These are phyloP conservation scores for Candida sp. DNA, from an alignment of 1,139 yeast genomes.

Conservation along the genomic window DNA sequence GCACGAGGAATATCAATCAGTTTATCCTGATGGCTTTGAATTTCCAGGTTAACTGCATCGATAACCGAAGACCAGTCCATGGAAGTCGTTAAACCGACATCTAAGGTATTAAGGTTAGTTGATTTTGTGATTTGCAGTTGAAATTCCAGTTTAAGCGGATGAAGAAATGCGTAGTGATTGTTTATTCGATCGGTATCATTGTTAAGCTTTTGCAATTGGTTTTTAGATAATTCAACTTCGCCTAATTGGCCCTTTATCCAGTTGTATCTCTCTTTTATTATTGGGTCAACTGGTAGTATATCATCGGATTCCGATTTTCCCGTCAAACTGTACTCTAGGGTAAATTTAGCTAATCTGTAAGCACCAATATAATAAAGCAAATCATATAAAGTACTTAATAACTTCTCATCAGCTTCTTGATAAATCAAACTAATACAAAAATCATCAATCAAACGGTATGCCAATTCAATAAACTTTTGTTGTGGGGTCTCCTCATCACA, in stretches of 20 bases:
- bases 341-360: conserved; percentile 52
- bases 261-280: neutral
- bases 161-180: conserved; percentile 21
- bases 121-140: conserved; percentile 15
- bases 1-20: conserved; percentile 31
- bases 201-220: neutral
- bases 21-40: conserved; percentile 28
- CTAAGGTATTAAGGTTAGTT: conserved; percentile 2
- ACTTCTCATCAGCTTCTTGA: conserved; percentile 59
- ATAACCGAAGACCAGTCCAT: conserved; percentile 29
- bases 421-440: conserved; percentile 53
- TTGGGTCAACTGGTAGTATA: conserved; percentile 23
- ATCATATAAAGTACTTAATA: conserved; percentile 46
- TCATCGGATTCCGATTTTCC: conserved; percentile 46
- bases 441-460: conserved; percentile 52
- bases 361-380: conserved; percentile 47
- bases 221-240: neutral
- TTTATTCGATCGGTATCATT: conserved; percentile 4
- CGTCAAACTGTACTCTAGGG: conserved; percentile 61
- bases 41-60: conserved; percentile 20
- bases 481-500: conserved; percentile 2
- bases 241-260: neutral
- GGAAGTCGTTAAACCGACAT: neutral
- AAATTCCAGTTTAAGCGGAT: conserved; percentile 28
- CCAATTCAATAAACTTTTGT: conserved; percentile 19